A percentile compares a stretch with the other conserved stretches of the same genome.
Evolutionary conservation across 331 rosid genomes (phyloP).

Genomic region (Erythrophleum ivorense): DNA sequence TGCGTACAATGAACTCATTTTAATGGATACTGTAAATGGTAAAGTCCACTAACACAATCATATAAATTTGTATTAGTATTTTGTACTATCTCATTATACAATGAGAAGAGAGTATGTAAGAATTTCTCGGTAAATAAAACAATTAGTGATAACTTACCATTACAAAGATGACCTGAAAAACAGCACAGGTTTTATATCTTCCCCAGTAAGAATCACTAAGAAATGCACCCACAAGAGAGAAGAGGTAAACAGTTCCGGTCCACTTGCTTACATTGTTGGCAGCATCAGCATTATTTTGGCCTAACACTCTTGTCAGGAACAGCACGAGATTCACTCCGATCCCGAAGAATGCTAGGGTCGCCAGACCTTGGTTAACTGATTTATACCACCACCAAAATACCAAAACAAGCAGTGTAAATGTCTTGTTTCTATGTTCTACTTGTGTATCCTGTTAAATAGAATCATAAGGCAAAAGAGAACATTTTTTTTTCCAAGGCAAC

Average conservation of each 20-base stretch:
- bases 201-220: constrained; percentile 99
- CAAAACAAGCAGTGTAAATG: constrained; percentile 28
- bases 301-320: constrained; percentile 79
- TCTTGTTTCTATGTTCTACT: background rate
- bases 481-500: background rate
- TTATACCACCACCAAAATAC: constrained; percentile 28
- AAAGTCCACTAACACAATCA: too few relatives aligned
- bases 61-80: too few relatives aligned
- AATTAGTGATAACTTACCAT: constrained; percentile 52
- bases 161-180: constrained; percentile 82
- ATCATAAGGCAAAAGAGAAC: too few relatives aligned
- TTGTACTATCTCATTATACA: too few relatives aligned
- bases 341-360: constrained; percentile 92
- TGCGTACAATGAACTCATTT: too few relatives aligned
- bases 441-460: too few relatives aligned
- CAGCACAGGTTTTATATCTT: constrained; percentile 82
- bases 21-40: too few relatives aligned
- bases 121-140: background rate
- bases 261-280: constrained; percentile 95
- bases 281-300: constrained; percentile 80
- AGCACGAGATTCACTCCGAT: constrained; percentile 90
- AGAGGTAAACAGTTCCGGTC: constrained; percentile 96
- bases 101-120: too few relatives aligned
- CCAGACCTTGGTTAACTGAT: constrained; percentile 93
- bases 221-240: constrained; percentile 93